phyloP scores from a whole-genome alignment of 2,329 filamentous ascomycete genomes.

The Epichloe sibirici region DNA sequence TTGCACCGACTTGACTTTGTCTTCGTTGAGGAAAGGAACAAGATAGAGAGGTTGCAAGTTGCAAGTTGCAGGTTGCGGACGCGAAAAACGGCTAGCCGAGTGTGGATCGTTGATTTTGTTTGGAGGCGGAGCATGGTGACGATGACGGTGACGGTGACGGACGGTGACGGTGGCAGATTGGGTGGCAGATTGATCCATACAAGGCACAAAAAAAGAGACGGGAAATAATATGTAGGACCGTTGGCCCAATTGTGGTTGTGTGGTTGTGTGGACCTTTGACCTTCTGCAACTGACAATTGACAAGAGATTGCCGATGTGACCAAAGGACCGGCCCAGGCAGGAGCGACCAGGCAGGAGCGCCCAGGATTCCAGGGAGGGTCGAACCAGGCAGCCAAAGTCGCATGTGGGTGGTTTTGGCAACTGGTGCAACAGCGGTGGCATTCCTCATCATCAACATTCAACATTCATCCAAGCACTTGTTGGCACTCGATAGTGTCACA shows the following conservation, averaged over 20 bases:
- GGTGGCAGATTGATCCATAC: not conserved
- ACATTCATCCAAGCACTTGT: too few species aligned
- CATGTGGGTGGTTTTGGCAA: constrained; percentile 1
- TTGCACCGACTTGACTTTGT: not conserved
- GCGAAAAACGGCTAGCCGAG: not conserved
- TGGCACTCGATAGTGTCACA: not conserved
- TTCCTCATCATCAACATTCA: not conserved
- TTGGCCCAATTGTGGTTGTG: not conserved
- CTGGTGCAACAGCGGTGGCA: not conserved
- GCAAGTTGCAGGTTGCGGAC: not conserved
- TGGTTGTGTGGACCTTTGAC: not conserved
- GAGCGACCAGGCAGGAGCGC: not conserved
- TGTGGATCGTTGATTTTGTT: not conserved
- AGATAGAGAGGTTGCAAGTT: not conserved
- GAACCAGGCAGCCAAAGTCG: not conserved
- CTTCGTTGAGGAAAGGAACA: too few species aligned
- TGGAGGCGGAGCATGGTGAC: not conserved
- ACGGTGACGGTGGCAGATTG: not conserved
- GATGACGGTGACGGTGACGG: too few species aligned
- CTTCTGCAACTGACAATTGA: not conserved
- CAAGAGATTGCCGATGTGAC: not conserved
- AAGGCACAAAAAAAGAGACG: not conserved
- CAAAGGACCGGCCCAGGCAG: not conserved
- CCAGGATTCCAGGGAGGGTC: too few species aligned
- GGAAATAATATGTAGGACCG: not conserved